Evolutionary conservation across 2,329 filamentous ascomycete genomes (phyloP).

Genomic region (Lecanosticta acicola): DNA sequence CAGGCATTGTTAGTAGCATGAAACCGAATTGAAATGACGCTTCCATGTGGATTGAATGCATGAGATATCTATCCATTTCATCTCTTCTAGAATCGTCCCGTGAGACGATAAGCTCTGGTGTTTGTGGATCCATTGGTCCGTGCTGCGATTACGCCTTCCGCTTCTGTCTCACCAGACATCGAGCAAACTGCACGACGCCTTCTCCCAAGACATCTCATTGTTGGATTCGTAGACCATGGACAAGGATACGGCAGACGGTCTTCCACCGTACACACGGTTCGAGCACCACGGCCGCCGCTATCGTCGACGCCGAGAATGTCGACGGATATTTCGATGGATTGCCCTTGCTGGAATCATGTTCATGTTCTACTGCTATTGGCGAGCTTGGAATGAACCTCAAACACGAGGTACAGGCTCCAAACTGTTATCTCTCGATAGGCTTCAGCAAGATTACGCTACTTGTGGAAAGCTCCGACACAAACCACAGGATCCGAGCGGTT

Average conservation of each 20-base stretch:
- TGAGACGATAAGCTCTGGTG: too few species aligned
- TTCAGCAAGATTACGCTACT: conserved; percentile 50
- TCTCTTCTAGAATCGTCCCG: too few species aligned
- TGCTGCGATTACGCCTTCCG: neutral
- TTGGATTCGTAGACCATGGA: too few species aligned
- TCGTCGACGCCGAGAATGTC: neutral
- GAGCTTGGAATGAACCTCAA: neutral
- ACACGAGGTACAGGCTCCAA: conserved; percentile 20
- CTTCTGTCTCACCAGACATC: neutral
- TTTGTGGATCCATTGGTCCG: neutral
- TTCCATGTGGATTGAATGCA: too few species aligned
- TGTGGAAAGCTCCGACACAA: conserved; percentile 53
- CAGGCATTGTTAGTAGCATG: neutral
- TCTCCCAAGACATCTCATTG: too few species aligned
- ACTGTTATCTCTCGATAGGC: conserved; percentile 56
- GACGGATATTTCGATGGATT: neutral
- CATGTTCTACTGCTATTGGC: neutral
- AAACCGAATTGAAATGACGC: neutral
- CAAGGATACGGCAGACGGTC: neutral
- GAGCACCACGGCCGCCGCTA: neutral
- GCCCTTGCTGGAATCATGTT: neutral
- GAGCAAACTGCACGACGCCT: neutral
- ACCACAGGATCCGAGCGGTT: conserved; percentile 52
- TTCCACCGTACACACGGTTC: neutral
- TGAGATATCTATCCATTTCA: too few species aligned